These are phyloP conservation scores for Suhomyces sp. DNA, from an alignment of 805 yeast genomes.

Conservation along the genomic window DNA sequence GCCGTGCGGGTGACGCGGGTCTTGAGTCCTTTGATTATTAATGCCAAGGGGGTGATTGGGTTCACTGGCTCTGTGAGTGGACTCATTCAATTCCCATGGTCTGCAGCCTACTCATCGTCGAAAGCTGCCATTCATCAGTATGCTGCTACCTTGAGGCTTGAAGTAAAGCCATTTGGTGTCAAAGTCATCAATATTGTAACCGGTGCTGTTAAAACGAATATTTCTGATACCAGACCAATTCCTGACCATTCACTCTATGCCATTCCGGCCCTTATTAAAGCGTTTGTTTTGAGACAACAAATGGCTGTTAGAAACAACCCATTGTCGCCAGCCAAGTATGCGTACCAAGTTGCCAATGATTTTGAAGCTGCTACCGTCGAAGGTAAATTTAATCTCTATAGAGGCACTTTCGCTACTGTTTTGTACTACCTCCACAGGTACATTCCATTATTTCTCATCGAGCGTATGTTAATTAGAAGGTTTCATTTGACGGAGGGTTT, in stretches of 20 bases:
- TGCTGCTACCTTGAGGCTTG: conserved; percentile 60
- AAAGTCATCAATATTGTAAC: conserved; percentile 67
- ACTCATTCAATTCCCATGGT: conserved; percentile 65
- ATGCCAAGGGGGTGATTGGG: conserved; percentile 64
- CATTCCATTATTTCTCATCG: conserved; percentile 50
- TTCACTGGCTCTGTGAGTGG: conserved; percentile 78
- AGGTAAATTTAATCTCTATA: conserved; percentile 47
- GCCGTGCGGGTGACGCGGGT: conserved; percentile 64
- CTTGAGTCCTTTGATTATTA: conserved; percentile 52
- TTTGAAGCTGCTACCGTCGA: conserved; percentile 35
- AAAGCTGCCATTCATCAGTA: conserved; percentile 78
- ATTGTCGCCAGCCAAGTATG: conserved; percentile 57
- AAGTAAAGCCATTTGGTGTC: conserved; percentile 70
- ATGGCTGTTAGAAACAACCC: conserved; percentile 63
- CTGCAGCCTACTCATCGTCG: conserved; percentile 60
- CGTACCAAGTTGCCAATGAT: conserved; percentile 52
- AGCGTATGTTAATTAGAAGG: conserved; percentile 35
- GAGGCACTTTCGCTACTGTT: conserved; percentile 49
- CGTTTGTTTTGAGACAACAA: conserved; percentile 49
- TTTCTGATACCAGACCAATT: conserved; percentile 62
- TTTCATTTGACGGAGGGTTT: conserved; percentile 28
- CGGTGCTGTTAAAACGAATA: conserved; percentile 72
- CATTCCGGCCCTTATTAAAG: conserved; percentile 47
- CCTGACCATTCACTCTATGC: conserved; percentile 56
- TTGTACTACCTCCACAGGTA: conserved; percentile 18